Conservation (phyloP, 257 asterid species). For the Plantago elongata region DNA sequence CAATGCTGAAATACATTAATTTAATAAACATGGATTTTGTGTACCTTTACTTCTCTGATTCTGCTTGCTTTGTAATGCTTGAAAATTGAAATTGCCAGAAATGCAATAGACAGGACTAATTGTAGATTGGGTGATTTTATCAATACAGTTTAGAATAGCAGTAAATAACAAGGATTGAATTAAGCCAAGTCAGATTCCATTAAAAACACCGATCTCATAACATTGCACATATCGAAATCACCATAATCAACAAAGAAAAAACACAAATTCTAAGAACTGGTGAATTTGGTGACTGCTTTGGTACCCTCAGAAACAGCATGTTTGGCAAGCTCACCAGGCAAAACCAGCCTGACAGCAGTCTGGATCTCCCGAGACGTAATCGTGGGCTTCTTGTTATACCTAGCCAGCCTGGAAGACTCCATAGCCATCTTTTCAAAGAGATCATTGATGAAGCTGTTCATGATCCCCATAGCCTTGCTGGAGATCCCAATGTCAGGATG, state of each 20-base stretch:
- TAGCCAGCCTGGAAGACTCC: conserved; percentile 37
- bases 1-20: too few relatives aligned
- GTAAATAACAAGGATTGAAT: not conserved
- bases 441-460: conserved; percentile 46
- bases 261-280: conserved; percentile 24
- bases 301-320: conserved; percentile 49
- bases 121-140: too few relatives aligned
- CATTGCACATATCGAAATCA: not conserved
- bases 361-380: conserved; percentile 43
- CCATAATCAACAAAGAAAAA: not conserved
- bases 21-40: not conserved
- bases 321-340: conserved; percentile 44
- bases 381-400: conserved; percentile 45
- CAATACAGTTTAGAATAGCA: not conserved
- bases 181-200: not conserved
- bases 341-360: conserved; percentile 40
- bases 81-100: too few relatives aligned
- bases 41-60: not conserved
- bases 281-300: conserved; percentile 47
- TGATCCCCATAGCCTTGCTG: conserved; percentile 45
- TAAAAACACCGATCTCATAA: not conserved
- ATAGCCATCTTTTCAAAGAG: conserved; percentile 41
- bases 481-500: conserved; percentile 42
- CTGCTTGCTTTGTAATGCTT: too few relatives aligned
- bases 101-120: too few relatives aligned